These are phyloP conservation scores for Candida adriatica DNA, from an alignment of 805 yeast species.

Conservation along the genomic window DNA sequence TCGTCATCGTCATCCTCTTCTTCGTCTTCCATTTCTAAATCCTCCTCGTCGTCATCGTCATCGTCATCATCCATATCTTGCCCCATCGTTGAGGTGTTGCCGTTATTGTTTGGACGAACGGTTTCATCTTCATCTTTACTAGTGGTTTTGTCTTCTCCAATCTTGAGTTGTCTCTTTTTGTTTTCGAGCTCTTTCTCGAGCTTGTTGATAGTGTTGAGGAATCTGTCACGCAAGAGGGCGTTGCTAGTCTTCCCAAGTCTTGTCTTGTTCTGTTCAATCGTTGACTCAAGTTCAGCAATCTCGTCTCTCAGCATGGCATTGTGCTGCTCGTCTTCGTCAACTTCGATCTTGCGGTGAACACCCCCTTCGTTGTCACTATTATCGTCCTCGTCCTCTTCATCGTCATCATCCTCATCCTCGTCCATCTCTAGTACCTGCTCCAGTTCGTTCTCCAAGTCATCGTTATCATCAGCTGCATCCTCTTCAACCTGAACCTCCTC, in stretches of 20 bases:
- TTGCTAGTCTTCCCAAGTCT: slow-evolving; percentile 70
- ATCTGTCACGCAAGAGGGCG: slow-evolving; percentile 81
- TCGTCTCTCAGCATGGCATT: slow-evolving; percentile 77
- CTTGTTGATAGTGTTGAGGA: slow-evolving; percentile 71
- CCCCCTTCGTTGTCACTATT: slow-evolving; percentile 29
- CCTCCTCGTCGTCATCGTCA: slow-evolving; percentile 27
- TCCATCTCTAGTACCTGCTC: slow-evolving; percentile 41
- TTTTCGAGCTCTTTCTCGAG: slow-evolving; percentile 76
- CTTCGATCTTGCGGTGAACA: slow-evolving; percentile 13
- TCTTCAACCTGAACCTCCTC: slow-evolving; percentile 6
- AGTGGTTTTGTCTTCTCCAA: slow-evolving; percentile 26
- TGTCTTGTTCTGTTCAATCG: slow-evolving; percentile 66
- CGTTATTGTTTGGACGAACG: slow-evolving; percentile 2
- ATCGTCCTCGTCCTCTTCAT: slow-evolving; percentile 32
- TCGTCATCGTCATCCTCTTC: slow-evolving; percentile 5
- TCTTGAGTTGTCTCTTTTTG: slow-evolving; percentile 60
- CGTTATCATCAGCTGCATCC: slow-evolving; percentile 23
- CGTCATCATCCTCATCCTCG: slow-evolving; percentile 22
- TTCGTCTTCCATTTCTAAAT: slow-evolving; percentile 15
- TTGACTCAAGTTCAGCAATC: slow-evolving; percentile 70
- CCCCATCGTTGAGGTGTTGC: slow-evolving; percentile 24
- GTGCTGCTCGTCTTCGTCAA: slow-evolving; percentile 51
- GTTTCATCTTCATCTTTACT: slow-evolving; percentile 6
- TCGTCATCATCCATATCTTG: slow-evolving; percentile 26
- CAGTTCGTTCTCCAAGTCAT: slow-evolving; percentile 48